Evolutionary conservation across 2,329 filamentous ascomycete genomes (phyloP).

Genomic region (Myriosclerotinia duriaeana): DNA sequence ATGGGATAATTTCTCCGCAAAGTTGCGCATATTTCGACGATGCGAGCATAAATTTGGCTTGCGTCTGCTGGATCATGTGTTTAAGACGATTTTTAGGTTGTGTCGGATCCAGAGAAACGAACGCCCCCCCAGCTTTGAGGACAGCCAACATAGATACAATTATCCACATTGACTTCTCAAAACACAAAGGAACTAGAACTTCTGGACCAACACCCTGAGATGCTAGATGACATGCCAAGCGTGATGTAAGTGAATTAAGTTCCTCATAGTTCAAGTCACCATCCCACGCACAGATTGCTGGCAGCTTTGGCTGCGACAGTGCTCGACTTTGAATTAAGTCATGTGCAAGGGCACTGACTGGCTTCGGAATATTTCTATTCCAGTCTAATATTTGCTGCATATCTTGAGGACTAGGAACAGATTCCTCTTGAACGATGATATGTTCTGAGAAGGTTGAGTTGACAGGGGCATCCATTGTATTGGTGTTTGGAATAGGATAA

Average conservation of each 20-base stretch:
- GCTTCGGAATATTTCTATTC: constrained; percentile 27
- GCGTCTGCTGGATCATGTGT: constrained; percentile 18
- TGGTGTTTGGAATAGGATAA: too few relatives aligned
- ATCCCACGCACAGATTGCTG: constrained; percentile 35
- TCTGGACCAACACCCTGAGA: constrained; percentile 28
- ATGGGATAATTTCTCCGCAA: too few relatives aligned
- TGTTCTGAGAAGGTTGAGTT: too few relatives aligned
- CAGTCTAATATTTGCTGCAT: constrained; percentile 20
- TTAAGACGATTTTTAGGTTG: constrained; percentile 22
- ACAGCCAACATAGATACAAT: constrained; percentile 36
- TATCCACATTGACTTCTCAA: constrained; percentile 37
- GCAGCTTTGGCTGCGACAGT: constrained; percentile 20
- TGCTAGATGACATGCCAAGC: constrained; percentile 28
- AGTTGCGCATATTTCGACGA: constrained; percentile 9
- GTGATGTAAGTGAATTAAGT: constrained; percentile 29
- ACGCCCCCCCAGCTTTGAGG: constrained; percentile 35
- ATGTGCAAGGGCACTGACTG: constrained; percentile 28
- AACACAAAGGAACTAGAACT: constrained; percentile 32
- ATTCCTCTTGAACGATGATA: too few relatives aligned
- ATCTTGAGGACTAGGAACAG: too few relatives aligned
- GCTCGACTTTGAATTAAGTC: constrained; percentile 27
- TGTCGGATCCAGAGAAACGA: constrained; percentile 37
- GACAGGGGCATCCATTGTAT: too few relatives aligned
- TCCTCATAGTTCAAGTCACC: constrained; percentile 32
- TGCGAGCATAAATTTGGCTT: constrained; percentile 24